These are phyloP conservation scores for Boletellus emodensis DNA, from an alignment of 768 basidiomycete species.

Conservation along the genomic window DNA sequence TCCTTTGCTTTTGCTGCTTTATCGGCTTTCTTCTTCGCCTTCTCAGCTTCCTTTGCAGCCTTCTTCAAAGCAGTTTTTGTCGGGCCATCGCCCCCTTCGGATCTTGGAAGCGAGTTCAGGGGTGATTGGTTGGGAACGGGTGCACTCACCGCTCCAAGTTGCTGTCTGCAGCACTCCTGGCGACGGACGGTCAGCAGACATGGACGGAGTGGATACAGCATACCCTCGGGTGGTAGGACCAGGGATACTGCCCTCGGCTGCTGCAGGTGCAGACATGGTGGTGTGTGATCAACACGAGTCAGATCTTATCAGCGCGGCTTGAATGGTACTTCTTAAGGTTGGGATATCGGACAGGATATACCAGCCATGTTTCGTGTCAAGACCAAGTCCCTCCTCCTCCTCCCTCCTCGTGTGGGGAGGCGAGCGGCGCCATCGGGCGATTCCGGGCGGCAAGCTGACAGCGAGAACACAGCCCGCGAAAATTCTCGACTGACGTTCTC, in stretches of 20 bases:
- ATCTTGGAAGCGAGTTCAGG: constrained; percentile 12
- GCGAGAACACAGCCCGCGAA: too few relatives aligned
- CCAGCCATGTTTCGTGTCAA: too few relatives aligned
- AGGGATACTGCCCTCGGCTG: neutral
- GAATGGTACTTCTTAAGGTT: neutral
- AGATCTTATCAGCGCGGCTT: constrained; percentile 17
- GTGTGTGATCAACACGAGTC: neutral
- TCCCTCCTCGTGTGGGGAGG: too few relatives aligned
- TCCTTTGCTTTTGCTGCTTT: constrained; percentile 78
- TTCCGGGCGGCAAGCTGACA: too few relatives aligned
- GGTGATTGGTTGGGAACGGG: neutral
- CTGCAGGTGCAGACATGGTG: constrained; percentile 14
- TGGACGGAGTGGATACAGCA: neutral
- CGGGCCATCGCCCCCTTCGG: constrained; percentile 44
- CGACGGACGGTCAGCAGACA: neutral
- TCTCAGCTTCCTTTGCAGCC: constrained; percentile 85
- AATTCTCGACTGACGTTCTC: too few relatives aligned
- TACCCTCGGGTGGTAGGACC: constrained; percentile 7
- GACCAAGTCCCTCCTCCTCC: too few relatives aligned
- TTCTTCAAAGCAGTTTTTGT: constrained; percentile 91
- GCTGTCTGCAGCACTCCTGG: constrained; percentile 11
- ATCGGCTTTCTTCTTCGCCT: constrained; percentile 84
- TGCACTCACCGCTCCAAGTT: constrained; percentile 10
- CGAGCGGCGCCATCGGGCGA: too few relatives aligned
- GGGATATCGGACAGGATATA: too few relatives aligned